These are phyloP conservation scores for Kodamaea fukazawae DNA, from an alignment of 805 yeast genomes.

Conservation along the genomic window DNA sequence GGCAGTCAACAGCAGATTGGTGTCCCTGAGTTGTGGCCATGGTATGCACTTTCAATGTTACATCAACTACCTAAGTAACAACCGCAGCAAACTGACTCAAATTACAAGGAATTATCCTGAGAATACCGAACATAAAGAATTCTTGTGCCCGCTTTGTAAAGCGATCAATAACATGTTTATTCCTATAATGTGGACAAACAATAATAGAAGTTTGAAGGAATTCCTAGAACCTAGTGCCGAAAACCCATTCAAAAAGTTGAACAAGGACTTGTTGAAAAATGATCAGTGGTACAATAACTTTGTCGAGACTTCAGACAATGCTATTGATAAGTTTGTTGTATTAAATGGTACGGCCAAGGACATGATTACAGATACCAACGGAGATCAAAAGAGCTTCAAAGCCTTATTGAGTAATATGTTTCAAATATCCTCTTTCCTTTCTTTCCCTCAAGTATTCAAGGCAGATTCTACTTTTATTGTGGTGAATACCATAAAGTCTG, in stretches of 20 bases:
- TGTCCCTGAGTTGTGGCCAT: slow-evolving; percentile 84
- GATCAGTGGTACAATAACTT: slow-evolving; percentile 28
- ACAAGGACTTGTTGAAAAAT: slow-evolving; percentile 14
- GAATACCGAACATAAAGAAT: slow-evolving; percentile 64
- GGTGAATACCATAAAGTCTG: slow-evolving; percentile 57
- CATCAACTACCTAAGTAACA: slow-evolving; percentile 57
- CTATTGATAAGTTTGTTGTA: slow-evolving; percentile 22
- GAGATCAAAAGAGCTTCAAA: slow-evolving; percentile 25
- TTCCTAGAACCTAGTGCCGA: slow-evolving; percentile 16
- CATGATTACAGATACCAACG: slow-evolving; percentile 21
- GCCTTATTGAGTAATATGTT: slow-evolving; percentile 32
- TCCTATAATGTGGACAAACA: slow-evolving; percentile 64
- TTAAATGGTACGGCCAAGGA: slow-evolving; percentile 28
- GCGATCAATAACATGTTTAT: slow-evolving; percentile 80
- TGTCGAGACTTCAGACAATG: slow-evolving; percentile 17
- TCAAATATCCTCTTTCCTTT: slow-evolving; percentile 31
- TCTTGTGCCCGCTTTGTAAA: slow-evolving; percentile 88
- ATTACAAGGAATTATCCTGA: slow-evolving; percentile 83
- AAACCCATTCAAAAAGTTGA: slow-evolving; percentile 16
- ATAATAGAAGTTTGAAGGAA: slow-evolving; percentile 31
- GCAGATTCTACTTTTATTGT: slow-evolving; percentile 39
- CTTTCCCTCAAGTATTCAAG: slow-evolving; percentile 38
- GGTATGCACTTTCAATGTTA: slow-evolving; percentile 87
- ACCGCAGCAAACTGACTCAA: slow-evolving; percentile 58
- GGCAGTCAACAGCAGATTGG: slow-evolving; percentile 41